Evolutionary conservation across 371 early-diverging fungal genomes (phyloP).

Genomic region (Chytridiales sp.): DNA sequence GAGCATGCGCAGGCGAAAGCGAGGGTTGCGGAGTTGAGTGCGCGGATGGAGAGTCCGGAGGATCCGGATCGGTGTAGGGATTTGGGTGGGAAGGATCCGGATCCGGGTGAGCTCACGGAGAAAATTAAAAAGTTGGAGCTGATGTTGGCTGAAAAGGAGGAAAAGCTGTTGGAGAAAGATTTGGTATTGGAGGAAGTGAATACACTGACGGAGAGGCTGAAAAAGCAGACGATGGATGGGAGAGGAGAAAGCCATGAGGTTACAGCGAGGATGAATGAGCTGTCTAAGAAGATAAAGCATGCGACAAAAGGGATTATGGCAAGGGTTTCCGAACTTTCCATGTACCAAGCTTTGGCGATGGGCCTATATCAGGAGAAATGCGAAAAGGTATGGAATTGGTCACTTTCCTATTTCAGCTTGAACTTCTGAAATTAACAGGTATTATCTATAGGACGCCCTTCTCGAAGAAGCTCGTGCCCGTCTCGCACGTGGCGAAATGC

Average conservation of each 20-base stretch:
- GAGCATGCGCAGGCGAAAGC: constrained; percentile 32
- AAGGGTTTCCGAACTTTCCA: constrained; percentile 53
- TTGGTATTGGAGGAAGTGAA: constrained; percentile 52
- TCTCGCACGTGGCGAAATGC: constrained; percentile 38
- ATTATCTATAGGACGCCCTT: constrained; percentile 33
- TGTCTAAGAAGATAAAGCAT: constrained; percentile 47
- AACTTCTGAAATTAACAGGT: background rate
- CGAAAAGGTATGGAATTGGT: constrained; percentile 41
- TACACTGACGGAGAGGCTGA: constrained; percentile 43
- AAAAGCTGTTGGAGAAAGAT: constrained; percentile 55
- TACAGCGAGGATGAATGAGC: constrained; percentile 44
- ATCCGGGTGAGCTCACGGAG: constrained; percentile 40
- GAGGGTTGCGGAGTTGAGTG: constrained; percentile 33
- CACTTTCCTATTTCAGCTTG: constrained; percentile 5
- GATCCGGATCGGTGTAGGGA: constrained; percentile 44
- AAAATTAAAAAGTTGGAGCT: constrained; percentile 49
- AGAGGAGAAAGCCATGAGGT: constrained; percentile 37
- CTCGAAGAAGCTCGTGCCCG: constrained; percentile 38
- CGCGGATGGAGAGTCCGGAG: constrained; percentile 46
- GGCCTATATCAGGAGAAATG: constrained; percentile 50
- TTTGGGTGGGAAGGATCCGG: constrained; percentile 49
- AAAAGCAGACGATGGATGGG: constrained; percentile 44
- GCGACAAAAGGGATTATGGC: constrained; percentile 50
- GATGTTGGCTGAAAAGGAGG: constrained; percentile 53
- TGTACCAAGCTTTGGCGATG: constrained; percentile 54